Evolutionary conservation across 2,329 filamentous ascomycete genomes (phyloP).

Genomic region (Fonsecaea monophora): DNA sequence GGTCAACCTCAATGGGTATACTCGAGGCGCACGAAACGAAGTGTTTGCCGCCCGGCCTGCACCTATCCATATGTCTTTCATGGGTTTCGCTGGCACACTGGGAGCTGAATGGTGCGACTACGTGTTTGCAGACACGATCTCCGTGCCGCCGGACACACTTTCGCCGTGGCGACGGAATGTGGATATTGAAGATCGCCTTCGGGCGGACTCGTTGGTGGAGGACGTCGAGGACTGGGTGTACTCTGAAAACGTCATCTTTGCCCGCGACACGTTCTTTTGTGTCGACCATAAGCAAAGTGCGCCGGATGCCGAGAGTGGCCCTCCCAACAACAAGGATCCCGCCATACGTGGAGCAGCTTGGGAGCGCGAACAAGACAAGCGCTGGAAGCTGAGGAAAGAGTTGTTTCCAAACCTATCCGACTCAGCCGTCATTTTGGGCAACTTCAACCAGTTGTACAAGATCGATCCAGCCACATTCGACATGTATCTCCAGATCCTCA

Average conservation of each 20-base stretch:
- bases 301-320: slow-evolving; percentile 60
- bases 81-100: slow-evolving; percentile 96
- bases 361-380: slow-evolving; percentile 78
- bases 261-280: slow-evolving; percentile 94
- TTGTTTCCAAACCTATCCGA: slow-evolving; percentile 84
- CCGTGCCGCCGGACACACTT: slow-evolving; percentile 81
- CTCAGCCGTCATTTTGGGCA: slow-evolving; percentile 88
- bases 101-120: slow-evolving; percentile 99
- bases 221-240: slow-evolving; percentile 87
- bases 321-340: slow-evolving; percentile 31
- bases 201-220: slow-evolving; percentile 70
- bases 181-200: slow-evolving; percentile 70
- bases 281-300: slow-evolving; percentile 95
- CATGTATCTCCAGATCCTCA: slow-evolving; percentile 90
- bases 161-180: slow-evolving; percentile 79
- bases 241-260: slow-evolving; percentile 95
- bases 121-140: slow-evolving; percentile 85
- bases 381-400: slow-evolving; percentile 93
- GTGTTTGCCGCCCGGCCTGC: slow-evolving; percentile 94
- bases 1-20: slow-evolving; percentile 98
- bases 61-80: slow-evolving; percentile 98
- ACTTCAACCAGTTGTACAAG: slow-evolving; percentile 99
- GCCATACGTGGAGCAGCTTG: slow-evolving; percentile 73
- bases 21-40: slow-evolving; percentile 93
- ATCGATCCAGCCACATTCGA: slow-evolving; percentile 97